These are phyloP conservation scores for Plantago elongata DNA, from an alignment of 257 asterid genomes.

Conservation along the genomic window DNA sequence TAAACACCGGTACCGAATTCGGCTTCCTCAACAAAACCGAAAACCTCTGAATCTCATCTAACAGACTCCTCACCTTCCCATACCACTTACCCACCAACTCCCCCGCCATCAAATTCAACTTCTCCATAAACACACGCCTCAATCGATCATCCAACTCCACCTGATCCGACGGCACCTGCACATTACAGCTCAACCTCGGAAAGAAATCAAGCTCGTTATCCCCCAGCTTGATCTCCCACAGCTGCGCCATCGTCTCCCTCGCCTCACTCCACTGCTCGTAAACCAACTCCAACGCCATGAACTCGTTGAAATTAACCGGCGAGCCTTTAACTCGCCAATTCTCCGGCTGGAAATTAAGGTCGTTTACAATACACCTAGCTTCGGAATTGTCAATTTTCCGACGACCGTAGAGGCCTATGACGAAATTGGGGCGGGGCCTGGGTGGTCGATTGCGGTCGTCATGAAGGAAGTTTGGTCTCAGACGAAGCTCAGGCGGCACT, in stretches of 20 bases:
- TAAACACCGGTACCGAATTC: neutral
- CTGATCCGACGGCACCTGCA: conserved; percentile 56
- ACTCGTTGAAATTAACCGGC: neutral
- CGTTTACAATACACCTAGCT: conserved; percentile 18
- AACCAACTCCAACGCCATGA: conserved; percentile 8
- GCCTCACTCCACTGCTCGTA: conserved; percentile 79
- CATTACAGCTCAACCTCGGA: conserved; percentile 35
- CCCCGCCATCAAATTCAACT: conserved; percentile 41
- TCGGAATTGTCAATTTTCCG: conserved; percentile 10
- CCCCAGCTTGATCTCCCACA: conserved; percentile 52
- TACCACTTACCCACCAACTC: conserved; percentile 42
- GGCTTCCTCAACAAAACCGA: conserved; percentile 5
- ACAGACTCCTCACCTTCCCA: conserved; percentile 29
- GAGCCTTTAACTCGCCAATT: neutral
- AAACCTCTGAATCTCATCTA: conserved; percentile 25
- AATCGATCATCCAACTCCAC: conserved; percentile 47
- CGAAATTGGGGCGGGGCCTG: conserved; percentile 40
- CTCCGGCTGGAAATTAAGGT: conserved; percentile 39
- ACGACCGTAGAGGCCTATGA: conserved; percentile 35
- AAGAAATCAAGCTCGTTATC: conserved; percentile 24
- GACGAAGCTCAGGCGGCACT: conserved; percentile 17
- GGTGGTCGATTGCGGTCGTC: conserved; percentile 41
- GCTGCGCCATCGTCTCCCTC: conserved; percentile 43
- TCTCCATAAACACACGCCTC: conserved; percentile 39
- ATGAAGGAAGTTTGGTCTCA: conserved; percentile 16